phyloP scores from a whole-genome alignment of 495 filamentous ascomycete genomes.

The Lophiotrema nucula region DNA sequence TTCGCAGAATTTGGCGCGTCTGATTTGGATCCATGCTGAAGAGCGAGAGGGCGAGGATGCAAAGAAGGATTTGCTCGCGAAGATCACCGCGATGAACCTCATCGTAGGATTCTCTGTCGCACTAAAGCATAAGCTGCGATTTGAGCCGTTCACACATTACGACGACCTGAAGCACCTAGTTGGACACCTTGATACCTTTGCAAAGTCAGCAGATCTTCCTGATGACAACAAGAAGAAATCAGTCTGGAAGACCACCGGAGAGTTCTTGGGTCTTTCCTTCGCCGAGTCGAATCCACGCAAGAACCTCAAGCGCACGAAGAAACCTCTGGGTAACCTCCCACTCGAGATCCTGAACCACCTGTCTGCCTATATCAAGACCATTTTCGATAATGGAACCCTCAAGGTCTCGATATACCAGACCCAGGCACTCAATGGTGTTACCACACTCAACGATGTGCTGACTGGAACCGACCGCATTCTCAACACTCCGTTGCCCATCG shows the following conservation, averaged over 20 bases:
- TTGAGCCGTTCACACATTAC: slow-evolving; percentile 80
- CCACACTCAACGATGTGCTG: slow-evolving; percentile 68
- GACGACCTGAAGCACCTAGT: slow-evolving; percentile 60
- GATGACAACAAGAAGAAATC: slow-evolving; percentile 48
- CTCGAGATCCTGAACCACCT: slow-evolving; percentile 39
- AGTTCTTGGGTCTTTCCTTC: slow-evolving; percentile 36
- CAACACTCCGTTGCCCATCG: slow-evolving; percentile 78
- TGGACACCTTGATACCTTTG: slow-evolving; percentile 65
- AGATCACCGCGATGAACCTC: slow-evolving; percentile 76
- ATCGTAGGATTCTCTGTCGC: slow-evolving; percentile 73
- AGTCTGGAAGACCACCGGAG: slow-evolving; percentile 20
- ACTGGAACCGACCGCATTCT: slow-evolving; percentile 77
- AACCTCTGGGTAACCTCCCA: slow-evolving; percentile 40
- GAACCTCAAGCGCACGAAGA: slow-evolving; percentile 31
- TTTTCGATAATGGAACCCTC: slow-evolving; percentile 54
- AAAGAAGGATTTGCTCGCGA: slow-evolving; percentile 70
- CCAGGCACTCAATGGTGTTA: slow-evolving; percentile 39
- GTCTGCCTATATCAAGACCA: slow-evolving; percentile 33
- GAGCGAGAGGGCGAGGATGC: slow-evolving; percentile 62
- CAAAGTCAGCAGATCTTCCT: slow-evolving; percentile 61
- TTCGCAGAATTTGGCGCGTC: slow-evolving; percentile 70
- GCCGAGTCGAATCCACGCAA: slow-evolving; percentile 37
- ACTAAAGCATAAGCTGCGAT: slow-evolving; percentile 83
- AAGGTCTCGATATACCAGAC: slow-evolving; percentile 40
- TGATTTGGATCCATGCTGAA: slow-evolving; percentile 72